Base-by-base conservation (phyloP, 495 filamentous ascomycete genomes). In the Penicillium herquei region DNA sequence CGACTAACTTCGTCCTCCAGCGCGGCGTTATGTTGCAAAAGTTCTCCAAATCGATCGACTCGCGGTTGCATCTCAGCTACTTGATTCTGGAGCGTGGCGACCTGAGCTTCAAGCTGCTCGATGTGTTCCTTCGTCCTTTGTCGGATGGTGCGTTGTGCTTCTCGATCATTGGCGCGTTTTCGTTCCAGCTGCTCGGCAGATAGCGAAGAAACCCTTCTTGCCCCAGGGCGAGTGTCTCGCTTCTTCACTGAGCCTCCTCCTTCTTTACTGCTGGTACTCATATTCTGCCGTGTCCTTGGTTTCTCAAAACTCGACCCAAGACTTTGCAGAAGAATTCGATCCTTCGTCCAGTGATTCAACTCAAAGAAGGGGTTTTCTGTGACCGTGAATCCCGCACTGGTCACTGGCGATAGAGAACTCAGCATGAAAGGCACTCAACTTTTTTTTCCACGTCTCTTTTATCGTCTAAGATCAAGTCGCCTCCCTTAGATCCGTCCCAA, bases 101-200 rank as follows among this genome's bases (percentile, higher is more conserved):
- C 76, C 49, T 79, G 72, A 31, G 68, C 62, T 63, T 86, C 79
- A 10, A 86, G 72, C 13, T 64, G 66, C 40, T 85, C 82, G 53
- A 85, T 84, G 59, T 81, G 80, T 49, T 81, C 79, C 49, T 80
- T 84, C 31, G 80, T 84, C 45, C 82, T 68, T 55, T 82, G 79
- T 16, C 82, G 79, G 55, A 84, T 86, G n/a, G 79, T 81, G 54
- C 82, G 73, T 57, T 86, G 83, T 31, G 83, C 82, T 60, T 86
- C 83, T 43, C 83, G 80, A 57, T 86, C 83, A 64, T 84, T 84
- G 47, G 81, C 82, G 49, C 83, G 78, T 59, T 86, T 86, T 43
- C 83, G 73, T 53, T 86, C 83, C 21, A 86, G 70, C 58, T 86
- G 82, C 40, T 82, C 82, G 21, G 77, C 74, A 6, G 80, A 81